These are phyloP conservation scores for Penicillium aurantiogriseum DNA, from an alignment of 2,329 filamentous ascomycete species.

Conservation along the genomic window DNA sequence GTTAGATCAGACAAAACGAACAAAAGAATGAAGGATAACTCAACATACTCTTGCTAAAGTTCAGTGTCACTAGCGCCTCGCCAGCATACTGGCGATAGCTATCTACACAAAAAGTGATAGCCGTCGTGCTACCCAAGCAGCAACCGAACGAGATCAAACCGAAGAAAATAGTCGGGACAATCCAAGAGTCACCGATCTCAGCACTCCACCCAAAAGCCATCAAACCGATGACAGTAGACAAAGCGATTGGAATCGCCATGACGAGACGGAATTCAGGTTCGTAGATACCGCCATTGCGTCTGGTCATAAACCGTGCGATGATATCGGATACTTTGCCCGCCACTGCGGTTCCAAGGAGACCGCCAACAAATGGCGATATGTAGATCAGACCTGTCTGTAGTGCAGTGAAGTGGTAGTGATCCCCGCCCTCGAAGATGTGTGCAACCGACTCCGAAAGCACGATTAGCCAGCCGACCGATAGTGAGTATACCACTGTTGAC, in stretches of 20 bases:
- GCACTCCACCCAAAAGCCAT: conserved; percentile 98
- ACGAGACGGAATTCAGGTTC: conserved; percentile 90
- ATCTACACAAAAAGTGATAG: conserved; percentile 92
- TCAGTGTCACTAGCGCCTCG: conserved; percentile 89
- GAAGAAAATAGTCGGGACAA: conserved; percentile 91
- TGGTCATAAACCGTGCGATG: conserved; percentile 77
- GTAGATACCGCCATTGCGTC: conserved; percentile 87
- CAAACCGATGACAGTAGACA: conserved; percentile 78
- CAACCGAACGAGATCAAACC: conserved; percentile 90
- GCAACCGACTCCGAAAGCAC: conserved; percentile 87
- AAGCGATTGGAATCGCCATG: conserved; percentile 76
- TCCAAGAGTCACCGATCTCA: conserved; percentile 71
- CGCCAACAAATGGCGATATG: conserved; percentile 83
- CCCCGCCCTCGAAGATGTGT: conserved; percentile 68
- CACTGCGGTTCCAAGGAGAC: conserved; percentile 84
- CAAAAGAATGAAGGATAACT: not conserved
- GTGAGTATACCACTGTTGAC: conserved; percentile 79
- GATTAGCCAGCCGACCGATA: conserved; percentile 92
- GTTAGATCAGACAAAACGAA: conserved; percentile 12
- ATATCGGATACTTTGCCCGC: conserved; percentile 85
- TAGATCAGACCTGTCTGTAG: conserved; percentile 84
- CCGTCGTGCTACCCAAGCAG: conserved; percentile 81
- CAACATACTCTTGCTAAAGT: conserved; percentile 77
- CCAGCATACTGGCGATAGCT: conserved; percentile 91
- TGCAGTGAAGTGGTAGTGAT: conserved; percentile 75